Conservation (phyloP, 73 alveolate species). For the Loxodes magnus region DNA sequence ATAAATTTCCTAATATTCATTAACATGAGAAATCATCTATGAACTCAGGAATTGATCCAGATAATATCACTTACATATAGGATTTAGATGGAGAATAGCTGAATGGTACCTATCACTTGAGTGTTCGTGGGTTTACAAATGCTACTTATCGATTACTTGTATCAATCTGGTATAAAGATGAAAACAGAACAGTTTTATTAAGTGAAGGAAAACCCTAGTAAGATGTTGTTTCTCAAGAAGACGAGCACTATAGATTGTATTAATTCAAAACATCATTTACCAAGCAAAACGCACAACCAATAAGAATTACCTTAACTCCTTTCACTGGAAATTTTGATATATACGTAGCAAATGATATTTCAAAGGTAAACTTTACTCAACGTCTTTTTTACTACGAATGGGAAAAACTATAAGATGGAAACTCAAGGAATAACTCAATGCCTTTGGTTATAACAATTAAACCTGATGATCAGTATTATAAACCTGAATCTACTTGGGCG, state of each 20-base stretch:
- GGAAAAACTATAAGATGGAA: no score
- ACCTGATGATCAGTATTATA: not conserved
- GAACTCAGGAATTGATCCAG: conserved; percentile 4
- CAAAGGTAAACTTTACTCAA: conserved; percentile 2
- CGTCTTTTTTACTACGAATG: conserved; percentile 3
- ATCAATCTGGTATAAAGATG: not conserved
- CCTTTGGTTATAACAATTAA: not conserved
- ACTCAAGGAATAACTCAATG: not conserved
- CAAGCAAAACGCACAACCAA: not conserved
- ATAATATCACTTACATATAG: not conserved
- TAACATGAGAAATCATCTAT: not conserved
- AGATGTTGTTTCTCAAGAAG: not conserved
- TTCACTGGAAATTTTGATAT: conserved; percentile 6
- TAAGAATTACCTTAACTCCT: conserved; percentile 5
- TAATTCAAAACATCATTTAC: not conserved
- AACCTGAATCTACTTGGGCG: not conserved
- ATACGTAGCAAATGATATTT: not conserved
- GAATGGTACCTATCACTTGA: conserved; percentile 1
- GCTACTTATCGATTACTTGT: conserved; percentile 2
- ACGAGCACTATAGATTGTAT: conserved; percentile 6
- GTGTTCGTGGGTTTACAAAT: not conserved
- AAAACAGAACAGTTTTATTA: conserved; percentile 6
- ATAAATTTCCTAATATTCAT: not conserved
- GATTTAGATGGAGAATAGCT: not conserved
- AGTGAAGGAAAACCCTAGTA: conserved; percentile 8